A percentile compares a stretch with the other conserved stretches of the same genome.
phyloP scores from a whole-genome alignment of 2,329 filamentous ascomycete species.

The Monosporascus sp. region DNA sequence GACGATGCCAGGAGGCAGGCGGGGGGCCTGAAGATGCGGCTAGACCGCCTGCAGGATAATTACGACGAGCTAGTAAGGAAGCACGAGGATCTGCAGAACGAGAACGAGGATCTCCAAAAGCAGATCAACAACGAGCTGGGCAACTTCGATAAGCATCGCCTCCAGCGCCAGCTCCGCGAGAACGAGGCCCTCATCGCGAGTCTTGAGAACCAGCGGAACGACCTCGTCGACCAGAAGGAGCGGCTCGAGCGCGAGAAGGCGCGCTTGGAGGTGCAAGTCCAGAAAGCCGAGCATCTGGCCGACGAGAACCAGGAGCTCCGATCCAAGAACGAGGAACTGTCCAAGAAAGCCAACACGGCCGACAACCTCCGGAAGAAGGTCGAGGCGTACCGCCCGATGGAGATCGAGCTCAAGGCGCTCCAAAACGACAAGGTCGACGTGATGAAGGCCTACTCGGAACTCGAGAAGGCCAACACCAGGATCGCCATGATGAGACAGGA shows the following conservation, averaged over 20 bases:
- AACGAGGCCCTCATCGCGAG: constrained; percentile 67
- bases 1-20: constrained; percentile 50
- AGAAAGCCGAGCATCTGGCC: constrained; percentile 45
- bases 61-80: constrained; percentile 54
- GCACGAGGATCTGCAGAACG: constrained; percentile 52
- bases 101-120: constrained; percentile 52
- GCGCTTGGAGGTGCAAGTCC: constrained; percentile 41
- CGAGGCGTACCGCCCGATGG: constrained; percentile 48
- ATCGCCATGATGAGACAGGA: constrained; percentile 29
- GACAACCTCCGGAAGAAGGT: constrained; percentile 60
- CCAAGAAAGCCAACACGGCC: constrained; percentile 57
- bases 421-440: constrained; percentile 50
- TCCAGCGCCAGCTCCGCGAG: constrained; percentile 55
- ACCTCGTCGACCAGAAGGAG: constrained; percentile 39
- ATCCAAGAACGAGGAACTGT: constrained; percentile 51
- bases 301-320: constrained; percentile 57
- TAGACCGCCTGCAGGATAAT: constrained; percentile 55
- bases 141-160: constrained; percentile 42
- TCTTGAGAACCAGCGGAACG: constrained; percentile 61
- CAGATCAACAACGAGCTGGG: constrained; percentile 49
- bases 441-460: constrained; percentile 34
- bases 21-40: constrained; percentile 52
- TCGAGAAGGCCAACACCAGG: constrained; percentile 26
- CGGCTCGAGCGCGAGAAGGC: constrained; percentile 26
- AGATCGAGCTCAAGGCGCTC: constrained; percentile 50